phyloP scores from a whole-genome alignment of 1,139 yeast genomes.

The Lodderomyces metapsilosis region DNA sequence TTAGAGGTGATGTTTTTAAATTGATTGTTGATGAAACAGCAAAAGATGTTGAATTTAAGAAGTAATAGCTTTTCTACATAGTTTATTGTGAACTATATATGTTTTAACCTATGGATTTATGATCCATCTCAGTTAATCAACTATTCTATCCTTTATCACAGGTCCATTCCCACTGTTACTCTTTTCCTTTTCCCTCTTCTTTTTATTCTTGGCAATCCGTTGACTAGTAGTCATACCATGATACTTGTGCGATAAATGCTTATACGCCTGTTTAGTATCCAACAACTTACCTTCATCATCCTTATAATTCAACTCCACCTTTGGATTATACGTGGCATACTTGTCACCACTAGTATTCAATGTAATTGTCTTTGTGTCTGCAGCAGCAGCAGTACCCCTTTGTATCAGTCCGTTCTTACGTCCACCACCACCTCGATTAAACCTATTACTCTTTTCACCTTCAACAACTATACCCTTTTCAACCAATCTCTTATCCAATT shows the following conservation, averaged over 20 bases:
- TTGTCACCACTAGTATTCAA: neutral
- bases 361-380: neutral
- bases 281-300: constrained; percentile 72
- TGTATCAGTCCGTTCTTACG: constrained; percentile 1
- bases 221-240: constrained; percentile 52
- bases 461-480: constrained; percentile 25
- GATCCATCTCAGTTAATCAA: too few species aligned
- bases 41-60: neutral
- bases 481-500: constrained; percentile 29
- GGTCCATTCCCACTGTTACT: neutral
- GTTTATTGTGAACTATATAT: too few species aligned
- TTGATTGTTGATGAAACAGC: neutral
- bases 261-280: constrained; percentile 77
- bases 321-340: constrained; percentile 55
- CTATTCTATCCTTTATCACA: neutral
- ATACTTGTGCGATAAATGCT: constrained; percentile 78
- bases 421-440: constrained; percentile 3
- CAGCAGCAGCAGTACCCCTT: neutral
- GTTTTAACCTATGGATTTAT: too few species aligned
- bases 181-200: neutral
- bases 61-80: neutral
- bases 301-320: constrained; percentile 59
- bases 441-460: neutral
- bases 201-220: neutral
- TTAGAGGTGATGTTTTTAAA: neutral